phyloP scores from a whole-genome alignment of 345 rosid genomes.

The Linum trigynum region DNA sequence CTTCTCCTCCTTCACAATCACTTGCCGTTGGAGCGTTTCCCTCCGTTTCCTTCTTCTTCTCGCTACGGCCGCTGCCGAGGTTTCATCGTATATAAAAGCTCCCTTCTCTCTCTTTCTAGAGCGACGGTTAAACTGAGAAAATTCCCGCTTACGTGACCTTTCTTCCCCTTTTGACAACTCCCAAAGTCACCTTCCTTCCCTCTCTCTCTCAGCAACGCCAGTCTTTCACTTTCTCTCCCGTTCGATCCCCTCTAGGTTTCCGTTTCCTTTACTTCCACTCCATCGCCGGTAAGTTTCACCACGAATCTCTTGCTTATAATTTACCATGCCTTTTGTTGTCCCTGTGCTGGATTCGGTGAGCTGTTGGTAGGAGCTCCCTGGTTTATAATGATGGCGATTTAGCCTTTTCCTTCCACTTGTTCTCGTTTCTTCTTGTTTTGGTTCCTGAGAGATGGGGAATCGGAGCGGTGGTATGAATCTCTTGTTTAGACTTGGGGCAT shows the following conservation, averaged over 20 bases:
- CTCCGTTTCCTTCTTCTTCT: slow-evolving; percentile 25
- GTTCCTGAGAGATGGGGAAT: slow-evolving; percentile 17
- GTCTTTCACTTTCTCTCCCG: not conserved
- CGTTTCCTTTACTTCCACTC: slow-evolving; percentile 41
- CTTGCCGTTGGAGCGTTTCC: slow-evolving; percentile 18
- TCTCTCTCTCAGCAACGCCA: not conserved
- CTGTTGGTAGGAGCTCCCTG: not conserved
- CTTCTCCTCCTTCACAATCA: slow-evolving; percentile 6
- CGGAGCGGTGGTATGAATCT: slow-evolving; percentile 12
- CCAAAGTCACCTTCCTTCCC: not conserved
- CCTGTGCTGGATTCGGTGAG: slow-evolving; percentile 11
- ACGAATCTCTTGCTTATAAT: not conserved
- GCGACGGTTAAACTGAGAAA: not conserved
- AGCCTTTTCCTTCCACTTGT: not conserved
- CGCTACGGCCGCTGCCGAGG: slow-evolving; percentile 36
- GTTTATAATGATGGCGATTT: not conserved
- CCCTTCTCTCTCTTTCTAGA: slow-evolving; percentile 14
- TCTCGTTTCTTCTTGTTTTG: slow-evolving; percentile 21
- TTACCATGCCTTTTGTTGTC: not conserved
- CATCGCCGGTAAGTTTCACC: slow-evolving; percentile 25
- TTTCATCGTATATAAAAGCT: slow-evolving; percentile 9
- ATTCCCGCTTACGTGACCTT: not conserved
- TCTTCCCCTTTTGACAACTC: slow-evolving; percentile 9
- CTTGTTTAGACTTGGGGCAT: not conserved
- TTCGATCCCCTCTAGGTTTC: slow-evolving; percentile 20